These are phyloP conservation scores for Fusarium pseudoanthophilum DNA, from an alignment of 2,329 filamentous ascomycete species.

Conservation along the genomic window DNA sequence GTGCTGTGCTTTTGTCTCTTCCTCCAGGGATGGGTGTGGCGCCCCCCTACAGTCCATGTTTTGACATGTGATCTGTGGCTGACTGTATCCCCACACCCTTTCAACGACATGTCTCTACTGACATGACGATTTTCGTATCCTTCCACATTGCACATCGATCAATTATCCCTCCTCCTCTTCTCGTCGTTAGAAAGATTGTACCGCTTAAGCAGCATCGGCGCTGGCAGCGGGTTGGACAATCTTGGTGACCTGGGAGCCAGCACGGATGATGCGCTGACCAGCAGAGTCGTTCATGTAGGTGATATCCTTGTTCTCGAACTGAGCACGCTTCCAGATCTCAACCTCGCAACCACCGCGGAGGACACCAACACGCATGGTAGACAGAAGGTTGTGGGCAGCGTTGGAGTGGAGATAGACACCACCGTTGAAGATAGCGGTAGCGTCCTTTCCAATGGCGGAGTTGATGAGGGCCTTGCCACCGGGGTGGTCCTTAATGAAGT, in stretches of 20 bases:
- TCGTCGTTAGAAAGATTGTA: constrained; percentile 18
- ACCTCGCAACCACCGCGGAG: constrained; percentile 89
- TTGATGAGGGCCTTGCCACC: constrained; percentile 88
- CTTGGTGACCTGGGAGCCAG: constrained; percentile 87
- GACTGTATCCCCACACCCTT: constrained; percentile 20
- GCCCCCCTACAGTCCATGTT: constrained; percentile 1
- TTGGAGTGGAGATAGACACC: constrained; percentile 92
- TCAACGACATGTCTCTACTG: constrained; percentile 29
- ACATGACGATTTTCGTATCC: constrained; percentile 15
- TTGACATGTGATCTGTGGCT: constrained; percentile 38
- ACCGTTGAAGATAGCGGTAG: constrained; percentile 91
- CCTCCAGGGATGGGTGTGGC: constrained; percentile 10
- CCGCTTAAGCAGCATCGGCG: constrained; percentile 79
- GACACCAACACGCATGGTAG: constrained; percentile 88
- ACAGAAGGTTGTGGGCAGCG: constrained; percentile 87
- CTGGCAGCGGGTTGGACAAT: constrained; percentile 81
- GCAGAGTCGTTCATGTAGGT: constrained; percentile 82
- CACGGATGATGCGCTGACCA: constrained; percentile 85
- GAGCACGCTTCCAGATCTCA: constrained; percentile 91
- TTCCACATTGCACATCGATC: constrained; percentile 25
- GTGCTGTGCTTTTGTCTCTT: constrained; percentile 23
- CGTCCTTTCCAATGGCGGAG: constrained; percentile 85
- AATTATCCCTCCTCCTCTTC: constrained; percentile 34
- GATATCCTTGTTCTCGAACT: constrained; percentile 85
- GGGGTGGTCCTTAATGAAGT: constrained; percentile 91